Base-by-base conservation (phyloP, 2,329 filamentous ascomycete species). In the Fusarium coffeatum region DNA sequence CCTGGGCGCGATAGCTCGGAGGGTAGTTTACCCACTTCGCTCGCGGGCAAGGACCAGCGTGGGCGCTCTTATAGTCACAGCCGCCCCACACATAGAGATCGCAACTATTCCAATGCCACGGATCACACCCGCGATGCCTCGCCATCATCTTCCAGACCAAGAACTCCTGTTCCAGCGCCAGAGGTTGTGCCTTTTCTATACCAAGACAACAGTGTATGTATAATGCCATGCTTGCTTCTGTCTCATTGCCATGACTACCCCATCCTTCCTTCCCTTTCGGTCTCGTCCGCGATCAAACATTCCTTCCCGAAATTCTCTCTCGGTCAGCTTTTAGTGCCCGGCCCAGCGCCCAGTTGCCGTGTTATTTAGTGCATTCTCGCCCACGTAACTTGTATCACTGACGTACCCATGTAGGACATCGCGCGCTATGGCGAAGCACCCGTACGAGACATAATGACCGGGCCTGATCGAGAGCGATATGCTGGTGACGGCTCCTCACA, bases 141-240 rank as follows among this genome's bases (percentile, higher is more conserved):
- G 55, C 93, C 93, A 42, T 87, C 88, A 55, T 89, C 88, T 32
- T 94, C 92, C 28, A 87, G 93, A 72, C 93, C 94, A 49, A 88
- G 92, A 73, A 97, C 93, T n/a, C 94, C 94, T 15, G 86, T 94
- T 54, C 93, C 93, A 43, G 93, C 93, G 15, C 96, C 93, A 76
- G 95, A 98, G 80, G 94, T 99, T 61, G 96, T 97, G 41, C 96
- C 96, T n/a, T 99, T 97, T 86, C 87, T 97, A 67, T 98, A 96
- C 78, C 96, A 98, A 80, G 93, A 96, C 64, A 82, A 81, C 62
- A 78, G 93, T 83, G 91, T 93, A 80, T 84, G 89, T 86, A 68
- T 58, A 61, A 61, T 22, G 60, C 66, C 66, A 53, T 69, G 59
- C 69, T 66, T 71, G 59, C 69, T 66, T 71, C 63, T 76, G 71